phyloP scores from a whole-genome alignment of 2,329 filamentous ascomycete species.

The Dothiorella sarmentorum region DNA sequence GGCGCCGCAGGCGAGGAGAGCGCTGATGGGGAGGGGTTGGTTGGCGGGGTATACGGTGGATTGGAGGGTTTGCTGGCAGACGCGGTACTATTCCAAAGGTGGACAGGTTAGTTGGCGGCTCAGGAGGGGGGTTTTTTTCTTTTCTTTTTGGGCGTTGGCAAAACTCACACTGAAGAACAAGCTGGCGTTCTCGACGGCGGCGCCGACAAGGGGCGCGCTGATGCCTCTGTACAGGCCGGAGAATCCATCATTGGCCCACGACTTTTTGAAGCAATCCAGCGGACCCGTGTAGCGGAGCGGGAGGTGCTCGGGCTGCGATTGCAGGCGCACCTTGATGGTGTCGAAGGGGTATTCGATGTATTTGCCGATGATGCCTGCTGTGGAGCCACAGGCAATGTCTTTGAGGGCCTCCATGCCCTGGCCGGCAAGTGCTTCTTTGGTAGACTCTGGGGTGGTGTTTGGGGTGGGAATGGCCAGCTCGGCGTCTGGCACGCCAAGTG shows the following conservation, averaged over 20 bases:
- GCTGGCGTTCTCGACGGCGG: conserved; percentile 86
- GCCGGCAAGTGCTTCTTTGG: conserved; percentile 24
- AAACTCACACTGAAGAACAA: conserved; percentile 74
- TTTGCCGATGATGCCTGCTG: conserved; percentile 88
- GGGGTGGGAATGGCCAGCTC: conserved; percentile 5
- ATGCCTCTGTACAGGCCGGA: conserved; percentile 86
- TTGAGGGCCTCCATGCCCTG: conserved; percentile 69
- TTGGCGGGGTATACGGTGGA: conserved; percentile 56
- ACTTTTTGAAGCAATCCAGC: conserved; percentile 89
- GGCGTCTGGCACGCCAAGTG: conserved; percentile 4
- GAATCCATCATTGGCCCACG: conserved; percentile 74
- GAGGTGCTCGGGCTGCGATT: conserved; percentile 85
- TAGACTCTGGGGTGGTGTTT: conserved; percentile 1
- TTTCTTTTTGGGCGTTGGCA: too few species aligned
- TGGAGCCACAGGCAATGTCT: conserved; percentile 84
- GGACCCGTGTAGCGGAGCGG: conserved; percentile 82
- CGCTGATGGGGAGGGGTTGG: conserved; percentile 66
- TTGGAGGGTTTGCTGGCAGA: conserved; percentile 58
- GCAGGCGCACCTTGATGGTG: conserved; percentile 93
- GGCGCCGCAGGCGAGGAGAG: conserved; percentile 76
- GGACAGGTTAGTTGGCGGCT: conserved; percentile 24
- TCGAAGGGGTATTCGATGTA: conserved; percentile 99
- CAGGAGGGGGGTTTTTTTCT: background rate
- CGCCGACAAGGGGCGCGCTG: conserved; percentile 83
- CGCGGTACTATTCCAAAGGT: conserved; percentile 43